Evolutionary conservation across 805 yeast genomes (phyloP).

Genomic region (Cyberlindnera galapagoensis): DNA sequence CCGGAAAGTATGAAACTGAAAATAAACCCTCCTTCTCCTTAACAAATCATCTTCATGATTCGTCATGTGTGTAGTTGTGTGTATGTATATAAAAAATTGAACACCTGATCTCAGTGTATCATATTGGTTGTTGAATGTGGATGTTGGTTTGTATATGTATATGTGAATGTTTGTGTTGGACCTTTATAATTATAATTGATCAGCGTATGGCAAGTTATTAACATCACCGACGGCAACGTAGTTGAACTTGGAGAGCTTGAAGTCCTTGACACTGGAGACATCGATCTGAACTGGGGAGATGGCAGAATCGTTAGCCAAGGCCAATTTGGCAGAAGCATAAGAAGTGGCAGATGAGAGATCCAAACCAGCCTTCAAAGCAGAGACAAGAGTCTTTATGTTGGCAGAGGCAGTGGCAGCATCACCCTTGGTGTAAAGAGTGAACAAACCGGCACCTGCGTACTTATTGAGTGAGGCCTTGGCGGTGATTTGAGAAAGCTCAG

Average conservation of each 20-base stretch:
- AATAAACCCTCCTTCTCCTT: too few relatives aligned
- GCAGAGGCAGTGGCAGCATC: conserved; percentile 51
- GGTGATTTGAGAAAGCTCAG: conserved; percentile 45
- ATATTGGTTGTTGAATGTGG: neutral
- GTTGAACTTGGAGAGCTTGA: conserved; percentile 59
- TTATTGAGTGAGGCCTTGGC: conserved; percentile 47
- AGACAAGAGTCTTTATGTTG: conserved; percentile 55
- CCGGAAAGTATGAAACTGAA: too few relatives aligned
- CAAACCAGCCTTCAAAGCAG: conserved; percentile 43
- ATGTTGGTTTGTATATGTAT: neutral
- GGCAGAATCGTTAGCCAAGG: conserved; percentile 34
- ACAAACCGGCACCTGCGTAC: conserved; percentile 77
- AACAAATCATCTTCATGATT: conserved; percentile 2
- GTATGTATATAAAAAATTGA: neutral
- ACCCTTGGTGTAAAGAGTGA: conserved; percentile 63
- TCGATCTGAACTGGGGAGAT: conserved; percentile 30
- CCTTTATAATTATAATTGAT: conserved; percentile 60
- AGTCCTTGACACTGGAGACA: conserved; percentile 33
- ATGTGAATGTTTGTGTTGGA: neutral
- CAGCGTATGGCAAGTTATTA: conserved; percentile 78
- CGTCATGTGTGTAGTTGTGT: neutral
- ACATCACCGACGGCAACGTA: conserved; percentile 88
- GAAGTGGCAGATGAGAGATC: conserved; percentile 56
- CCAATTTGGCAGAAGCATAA: conserved; percentile 39
- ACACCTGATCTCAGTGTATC: too few relatives aligned